Conservation (phyloP, 1,284 basidiomycete genomes). For the Gymnopus androsaceus region DNA sequence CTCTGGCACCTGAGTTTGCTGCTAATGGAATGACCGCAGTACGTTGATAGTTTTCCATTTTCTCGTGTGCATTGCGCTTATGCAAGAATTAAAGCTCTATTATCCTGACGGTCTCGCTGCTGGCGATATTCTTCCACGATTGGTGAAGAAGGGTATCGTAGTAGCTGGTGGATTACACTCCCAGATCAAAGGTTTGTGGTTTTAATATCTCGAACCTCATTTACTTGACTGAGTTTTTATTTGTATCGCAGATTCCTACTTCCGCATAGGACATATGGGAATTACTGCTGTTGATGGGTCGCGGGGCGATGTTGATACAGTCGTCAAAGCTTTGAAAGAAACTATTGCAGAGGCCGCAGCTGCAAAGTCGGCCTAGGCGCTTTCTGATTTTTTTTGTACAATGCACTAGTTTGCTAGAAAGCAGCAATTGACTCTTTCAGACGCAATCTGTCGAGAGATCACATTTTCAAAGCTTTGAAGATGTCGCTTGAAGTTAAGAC, state of each 20-base stretch:
- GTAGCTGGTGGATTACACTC: slow-evolving; percentile 91
- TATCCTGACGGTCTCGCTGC: slow-evolving; percentile 79
- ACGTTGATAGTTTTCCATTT: slow-evolving; percentile 27
- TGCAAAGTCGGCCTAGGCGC: slow-evolving; percentile 12
- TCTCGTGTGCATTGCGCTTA: slow-evolving; percentile 5
- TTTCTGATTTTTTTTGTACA: slow-evolving; percentile 6
- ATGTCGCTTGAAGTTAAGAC: no score
- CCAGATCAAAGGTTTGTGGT: slow-evolving; percentile 75
- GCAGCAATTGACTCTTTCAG: not conserved
- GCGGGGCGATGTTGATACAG: slow-evolving; percentile 77
- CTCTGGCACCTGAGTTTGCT: slow-evolving; percentile 60
- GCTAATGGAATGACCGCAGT: slow-evolving; percentile 95
- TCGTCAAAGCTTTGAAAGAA: slow-evolving; percentile 71
- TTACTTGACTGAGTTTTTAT: not conserved
- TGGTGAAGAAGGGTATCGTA: slow-evolving; percentile 73
- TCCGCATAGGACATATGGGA: slow-evolving; percentile 92
- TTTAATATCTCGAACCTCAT: slow-evolving; percentile 20
- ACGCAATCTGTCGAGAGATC: not conserved
- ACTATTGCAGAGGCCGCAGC: slow-evolving; percentile 51
- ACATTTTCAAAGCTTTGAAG: not conserved
- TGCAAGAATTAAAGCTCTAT: slow-evolving; percentile 51
- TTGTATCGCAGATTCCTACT: slow-evolving; percentile 63
- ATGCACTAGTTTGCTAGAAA: slow-evolving; percentile 1
- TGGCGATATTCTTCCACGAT: slow-evolving; percentile 72
- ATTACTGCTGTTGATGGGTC: slow-evolving; percentile 71